Base-by-base conservation (phyloP, 106 monocot genomes). In the Hemerocallis citrina region DNA sequence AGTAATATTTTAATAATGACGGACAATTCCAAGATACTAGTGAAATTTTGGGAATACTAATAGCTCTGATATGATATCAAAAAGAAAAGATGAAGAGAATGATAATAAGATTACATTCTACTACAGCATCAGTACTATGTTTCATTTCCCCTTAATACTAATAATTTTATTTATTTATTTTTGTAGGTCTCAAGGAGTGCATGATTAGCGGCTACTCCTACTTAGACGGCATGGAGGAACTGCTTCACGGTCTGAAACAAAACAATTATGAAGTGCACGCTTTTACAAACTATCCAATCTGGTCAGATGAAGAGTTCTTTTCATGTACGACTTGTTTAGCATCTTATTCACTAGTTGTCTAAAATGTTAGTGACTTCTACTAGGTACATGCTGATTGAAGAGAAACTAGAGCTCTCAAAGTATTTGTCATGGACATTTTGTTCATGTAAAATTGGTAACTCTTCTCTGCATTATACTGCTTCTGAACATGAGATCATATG, bases 351-450 rank as follows among this genome's bases (percentile, higher is more conserved):
- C 15, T 52, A 25, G 33, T 40, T 31, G 36, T 56, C 34, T 34
- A 21, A 75, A 1, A 24, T 68, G 16, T 69, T 22, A 44, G 14
- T 70, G 25, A 39, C 68, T 1, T 73, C 30, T n/a, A n/a, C n/a
- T 70, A 96, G 96, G 96, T 96, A 91, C 61, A 72, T n/a, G 62
- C 75, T 96, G 77, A 79, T 96, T 55, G 96, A 96, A 63, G 87
- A 96, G 56, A 96, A 96, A 70, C 50, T 96, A 52, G 79, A 77
- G 58, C 76, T 91, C 29, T 91, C 96, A 1, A 73, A 86, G 21
- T 96, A 91, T 62, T 72, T 96, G 67, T 81, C 91, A 27, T 96
- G 96, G 96, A 86, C 91, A 74, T 96, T 96, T 42, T 96, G 86
- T 68, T 96, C 96, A 19, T 96, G 96, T 58, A 46, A 39, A 49